These are phyloP conservation scores for Arachnomyces sp. DNA, from an alignment of 2,329 filamentous ascomycete species.

Conservation along the genomic window DNA sequence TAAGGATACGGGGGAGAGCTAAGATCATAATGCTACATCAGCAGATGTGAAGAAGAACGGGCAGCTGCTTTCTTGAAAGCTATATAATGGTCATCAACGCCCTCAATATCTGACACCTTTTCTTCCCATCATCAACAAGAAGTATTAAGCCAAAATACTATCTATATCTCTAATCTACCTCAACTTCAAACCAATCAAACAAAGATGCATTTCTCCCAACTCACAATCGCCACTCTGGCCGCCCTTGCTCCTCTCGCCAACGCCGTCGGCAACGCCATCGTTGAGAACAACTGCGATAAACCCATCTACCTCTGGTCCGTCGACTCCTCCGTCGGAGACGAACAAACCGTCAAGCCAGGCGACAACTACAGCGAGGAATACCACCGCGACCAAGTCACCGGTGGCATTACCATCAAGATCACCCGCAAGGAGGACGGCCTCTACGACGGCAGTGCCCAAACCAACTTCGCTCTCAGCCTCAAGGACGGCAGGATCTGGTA, in stretches of 20 bases:
- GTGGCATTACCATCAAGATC: constrained; percentile 39
- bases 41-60: no score
- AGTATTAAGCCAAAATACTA: no score
- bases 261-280: constrained; percentile 24
- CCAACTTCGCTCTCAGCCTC: constrained; percentile 36
- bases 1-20: no score
- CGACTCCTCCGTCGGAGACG: constrained; percentile 17
- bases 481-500: constrained; percentile 32
- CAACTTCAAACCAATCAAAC: not conserved
- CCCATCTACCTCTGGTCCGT: constrained; percentile 34
- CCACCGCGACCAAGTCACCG: constrained; percentile 27
- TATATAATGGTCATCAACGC: no score
- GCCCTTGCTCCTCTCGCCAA: constrained; percentile 22
- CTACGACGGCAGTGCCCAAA: constrained; percentile 29
- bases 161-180: not conserved
- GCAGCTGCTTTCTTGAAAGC: no score
- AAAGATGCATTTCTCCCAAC: constrained; percentile 12
- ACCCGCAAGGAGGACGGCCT: constrained; percentile 29
- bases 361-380: constrained; percentile 28
- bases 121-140: no score
- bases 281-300: constrained; percentile 27
- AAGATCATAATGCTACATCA: no score
- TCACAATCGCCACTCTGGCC: constrained; percentile 9
- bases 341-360: constrained; percentile 22
- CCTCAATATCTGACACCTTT: no score